Conservation (phyloP, 2,329 filamentous ascomycete species). For the Claviceps fusiformis region DNA sequence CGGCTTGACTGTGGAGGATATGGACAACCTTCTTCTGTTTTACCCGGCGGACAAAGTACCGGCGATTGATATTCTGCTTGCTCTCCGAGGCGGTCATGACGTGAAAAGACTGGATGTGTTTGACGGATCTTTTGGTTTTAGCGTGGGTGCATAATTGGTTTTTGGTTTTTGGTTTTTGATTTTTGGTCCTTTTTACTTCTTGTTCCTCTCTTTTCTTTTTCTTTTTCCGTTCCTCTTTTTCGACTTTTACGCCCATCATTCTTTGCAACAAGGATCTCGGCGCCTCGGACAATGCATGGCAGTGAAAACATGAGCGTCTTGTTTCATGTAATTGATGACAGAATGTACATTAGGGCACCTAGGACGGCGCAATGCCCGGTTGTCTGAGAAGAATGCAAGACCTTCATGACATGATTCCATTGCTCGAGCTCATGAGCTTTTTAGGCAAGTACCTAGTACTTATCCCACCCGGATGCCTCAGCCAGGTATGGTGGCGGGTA, state of each 20-base stretch:
- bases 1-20: constrained; percentile 67
- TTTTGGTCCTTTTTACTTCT: not conserved
- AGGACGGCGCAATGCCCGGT: too few relatives aligned
- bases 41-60: constrained; percentile 49
- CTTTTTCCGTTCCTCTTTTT: too few relatives aligned
- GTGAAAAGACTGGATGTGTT: constrained; percentile 38
- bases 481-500: too few relatives aligned
- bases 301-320: not conserved
- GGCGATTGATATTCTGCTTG: constrained; percentile 38
- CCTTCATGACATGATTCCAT: too few relatives aligned
- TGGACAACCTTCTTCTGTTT: constrained; percentile 68
- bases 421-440: too few relatives aligned
- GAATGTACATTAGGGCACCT: too few relatives aligned
- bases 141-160: constrained; percentile 27
- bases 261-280: not conserved
- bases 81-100: constrained; percentile 34
- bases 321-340: not conserved
- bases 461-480: too few relatives aligned
- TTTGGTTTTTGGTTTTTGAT: not conserved
- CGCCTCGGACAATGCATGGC: not conserved
- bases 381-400: too few relatives aligned
- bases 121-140: constrained; percentile 47
- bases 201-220: not conserved
- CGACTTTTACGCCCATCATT: too few relatives aligned
- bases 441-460: too few relatives aligned